Percentiles rank a stretch among this genome's conserved stretches.
phyloP scores from a whole-genome alignment of 768 basidiomycete genomes.

The Boletus sp. region DNA sequence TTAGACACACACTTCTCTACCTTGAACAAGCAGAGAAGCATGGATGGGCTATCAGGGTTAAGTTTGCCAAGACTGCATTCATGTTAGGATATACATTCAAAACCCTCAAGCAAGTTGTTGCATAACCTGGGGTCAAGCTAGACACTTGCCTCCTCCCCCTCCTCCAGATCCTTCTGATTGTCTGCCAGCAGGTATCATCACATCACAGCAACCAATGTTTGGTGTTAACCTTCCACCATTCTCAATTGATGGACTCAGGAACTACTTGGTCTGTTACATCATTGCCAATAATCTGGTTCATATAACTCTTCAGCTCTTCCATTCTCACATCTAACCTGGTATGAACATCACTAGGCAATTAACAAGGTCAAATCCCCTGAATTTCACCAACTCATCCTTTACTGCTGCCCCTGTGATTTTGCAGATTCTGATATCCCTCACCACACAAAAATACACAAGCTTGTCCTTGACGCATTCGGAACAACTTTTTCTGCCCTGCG shows the following conservation, averaged over 20 bases:
- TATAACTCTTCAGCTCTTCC: too few relatives aligned
- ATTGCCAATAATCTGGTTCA: background rate
- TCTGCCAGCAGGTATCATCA: background rate
- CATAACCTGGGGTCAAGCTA: background rate
- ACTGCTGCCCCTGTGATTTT: background rate
- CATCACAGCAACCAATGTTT: background rate
- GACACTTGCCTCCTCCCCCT: background rate
- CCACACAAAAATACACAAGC: background rate
- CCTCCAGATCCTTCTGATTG: background rate
- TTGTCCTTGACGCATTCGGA: background rate
- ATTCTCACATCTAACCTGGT: too few relatives aligned
- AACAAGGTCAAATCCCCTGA: background rate
- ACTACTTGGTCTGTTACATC: background rate
- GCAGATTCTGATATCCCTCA: conserved; percentile 10
- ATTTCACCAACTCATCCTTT: background rate
- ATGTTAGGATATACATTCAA: background rate
- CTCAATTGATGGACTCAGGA: background rate
- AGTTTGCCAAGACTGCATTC: background rate
- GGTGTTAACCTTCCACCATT: background rate
- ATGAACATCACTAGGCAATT: too few relatives aligned
- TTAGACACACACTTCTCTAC: background rate
- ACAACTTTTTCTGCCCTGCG: background rate
- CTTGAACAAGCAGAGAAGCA: background rate
- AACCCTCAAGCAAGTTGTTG: background rate
- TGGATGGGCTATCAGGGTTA: background rate